Evolutionary conservation across 73 alveolate genomes (phyloP).

Genomic region (Paramecium sonneborni): DNA sequence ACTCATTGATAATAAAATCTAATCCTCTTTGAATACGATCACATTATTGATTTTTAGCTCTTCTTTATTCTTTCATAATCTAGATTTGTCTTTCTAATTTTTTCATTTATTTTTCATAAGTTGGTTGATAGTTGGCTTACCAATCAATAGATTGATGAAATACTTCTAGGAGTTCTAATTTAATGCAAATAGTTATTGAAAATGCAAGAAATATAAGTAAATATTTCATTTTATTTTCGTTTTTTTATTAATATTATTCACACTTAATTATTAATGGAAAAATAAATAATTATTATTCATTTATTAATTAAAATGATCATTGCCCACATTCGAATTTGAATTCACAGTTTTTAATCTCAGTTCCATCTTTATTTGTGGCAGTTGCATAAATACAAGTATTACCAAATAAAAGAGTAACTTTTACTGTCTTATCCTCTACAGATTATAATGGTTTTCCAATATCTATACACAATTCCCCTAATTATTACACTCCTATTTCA

Average conservation of each 20-base stretch:
- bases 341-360: constrained; percentile 96
- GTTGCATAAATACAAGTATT: constrained; percentile 94
- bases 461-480: constrained; percentile 97
- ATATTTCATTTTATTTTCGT: background rate
- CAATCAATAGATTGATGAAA: constrained; percentile 18
- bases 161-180: constrained; percentile 3
- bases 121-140: constrained; percentile 4
- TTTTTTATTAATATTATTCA: background rate
- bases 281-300: background rate
- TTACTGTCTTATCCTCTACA: constrained; percentile 97
- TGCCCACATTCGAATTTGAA: constrained; percentile 91
- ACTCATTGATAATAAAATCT: background rate
- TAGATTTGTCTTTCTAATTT: background rate
- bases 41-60: background rate
- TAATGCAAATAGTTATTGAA: background rate
- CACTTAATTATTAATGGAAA: background rate
- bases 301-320: constrained; percentile 36
- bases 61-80: constrained; percentile 5
- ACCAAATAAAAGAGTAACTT: constrained; percentile 96
- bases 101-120: constrained; percentile 19
- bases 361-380: constrained; percentile 96
- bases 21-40: background rate
- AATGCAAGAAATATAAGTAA: background rate
- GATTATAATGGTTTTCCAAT: constrained; percentile 95
- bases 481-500: constrained; percentile 90